Percentiles rank a stretch among this genome's conserved stretches.
Conservation (phyloP, 352 stramenopile species). For the Poterioochromonas sp. region DNA sequence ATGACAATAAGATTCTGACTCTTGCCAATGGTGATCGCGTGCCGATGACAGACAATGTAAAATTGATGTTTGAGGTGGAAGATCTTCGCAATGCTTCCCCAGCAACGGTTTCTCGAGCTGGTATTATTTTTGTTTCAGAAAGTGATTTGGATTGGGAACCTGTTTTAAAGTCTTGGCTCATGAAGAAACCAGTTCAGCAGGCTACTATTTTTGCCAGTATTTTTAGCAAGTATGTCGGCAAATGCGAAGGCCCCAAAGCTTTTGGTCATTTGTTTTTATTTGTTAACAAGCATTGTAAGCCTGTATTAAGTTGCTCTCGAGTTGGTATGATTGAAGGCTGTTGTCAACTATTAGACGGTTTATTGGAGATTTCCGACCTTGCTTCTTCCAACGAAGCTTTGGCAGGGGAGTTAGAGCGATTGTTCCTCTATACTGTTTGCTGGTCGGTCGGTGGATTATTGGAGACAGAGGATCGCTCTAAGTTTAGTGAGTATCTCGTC, state of each 20-base stretch:
- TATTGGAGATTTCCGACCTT: slow-evolving; percentile 34
- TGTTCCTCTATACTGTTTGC: slow-evolving; percentile 67
- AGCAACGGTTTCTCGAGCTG: slow-evolving; percentile 46
- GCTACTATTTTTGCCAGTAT: slow-evolving; percentile 48
- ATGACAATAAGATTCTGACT: slow-evolving; percentile 79
- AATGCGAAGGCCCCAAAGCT: slow-evolving; percentile 36
- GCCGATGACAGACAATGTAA: slow-evolving; percentile 56
- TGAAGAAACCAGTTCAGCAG: slow-evolving; percentile 28
- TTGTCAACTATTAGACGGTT: slow-evolving; percentile 35
- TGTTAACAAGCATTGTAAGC: slow-evolving; percentile 52
- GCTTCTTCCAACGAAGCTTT: slow-evolving; percentile 40
- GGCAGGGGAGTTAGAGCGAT: slow-evolving; percentile 60
- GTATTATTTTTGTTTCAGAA: slow-evolving; percentile 49
- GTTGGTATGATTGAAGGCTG: slow-evolving; percentile 63
- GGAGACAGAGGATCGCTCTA: slow-evolving; percentile 61
- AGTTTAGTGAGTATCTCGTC: slow-evolving; percentile 34
- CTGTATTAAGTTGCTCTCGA: slow-evolving; percentile 58
- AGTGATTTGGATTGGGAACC: slow-evolving; percentile 51
- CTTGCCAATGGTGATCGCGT: slow-evolving; percentile 73
- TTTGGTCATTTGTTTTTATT: slow-evolving; percentile 61
- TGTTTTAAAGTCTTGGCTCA: slow-evolving; percentile 46
- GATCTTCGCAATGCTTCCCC: slow-evolving; percentile 45
- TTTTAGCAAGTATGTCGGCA: slow-evolving; percentile 54
- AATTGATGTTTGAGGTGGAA: slow-evolving; percentile 50
- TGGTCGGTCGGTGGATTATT: slow-evolving; percentile 72